phyloP scores from a whole-genome alignment of 768 basidiomycete species.

The Collybia nuda region DNA sequence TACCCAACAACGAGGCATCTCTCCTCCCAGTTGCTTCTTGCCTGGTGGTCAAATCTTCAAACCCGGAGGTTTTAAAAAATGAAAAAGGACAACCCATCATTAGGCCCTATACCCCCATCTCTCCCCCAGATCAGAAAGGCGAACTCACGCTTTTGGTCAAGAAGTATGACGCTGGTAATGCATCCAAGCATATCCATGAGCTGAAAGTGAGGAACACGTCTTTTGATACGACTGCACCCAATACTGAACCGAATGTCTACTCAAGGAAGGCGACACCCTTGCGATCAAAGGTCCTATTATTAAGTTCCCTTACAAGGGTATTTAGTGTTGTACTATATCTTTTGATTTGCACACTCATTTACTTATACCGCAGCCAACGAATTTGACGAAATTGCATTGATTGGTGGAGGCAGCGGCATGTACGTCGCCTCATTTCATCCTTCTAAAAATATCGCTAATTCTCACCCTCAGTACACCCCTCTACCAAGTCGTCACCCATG shows the following conservation, averaged over 20 bases:
- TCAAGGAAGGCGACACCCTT: constrained; percentile 74
- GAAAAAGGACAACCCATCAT: constrained; percentile 85
- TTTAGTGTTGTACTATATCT: constrained; percentile 10
- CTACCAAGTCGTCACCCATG: constrained; percentile 79
- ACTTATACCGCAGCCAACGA: constrained; percentile 59
- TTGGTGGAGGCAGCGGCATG: constrained; percentile 96
- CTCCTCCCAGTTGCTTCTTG: constrained; percentile 79
- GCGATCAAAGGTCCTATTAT: constrained; percentile 88
- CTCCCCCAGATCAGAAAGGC: constrained; percentile 70
- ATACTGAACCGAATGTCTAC: neutral
- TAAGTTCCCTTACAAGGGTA: constrained; percentile 87
- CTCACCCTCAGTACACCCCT: constrained; percentile 63
- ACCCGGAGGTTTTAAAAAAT: constrained; percentile 62
- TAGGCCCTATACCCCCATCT: constrained; percentile 93
- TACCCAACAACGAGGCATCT: constrained; percentile 77
- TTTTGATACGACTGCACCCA: neutral
- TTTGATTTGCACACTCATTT: neutral
- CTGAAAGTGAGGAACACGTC: constrained; percentile 48
- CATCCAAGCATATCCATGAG: constrained; percentile 79
- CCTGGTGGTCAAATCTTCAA: constrained; percentile 74
- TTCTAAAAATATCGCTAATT: constrained; percentile 3
- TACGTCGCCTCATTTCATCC: constrained; percentile 30
- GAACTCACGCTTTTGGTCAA: constrained; percentile 84
- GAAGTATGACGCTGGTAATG: constrained; percentile 77
- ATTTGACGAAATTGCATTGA: constrained; percentile 82